Percentiles rank a stretch among this genome's conserved stretches.
phyloP scores from a whole-genome alignment of 306 rosid species.

The Cotoneaster glaucophyllus region DNA sequence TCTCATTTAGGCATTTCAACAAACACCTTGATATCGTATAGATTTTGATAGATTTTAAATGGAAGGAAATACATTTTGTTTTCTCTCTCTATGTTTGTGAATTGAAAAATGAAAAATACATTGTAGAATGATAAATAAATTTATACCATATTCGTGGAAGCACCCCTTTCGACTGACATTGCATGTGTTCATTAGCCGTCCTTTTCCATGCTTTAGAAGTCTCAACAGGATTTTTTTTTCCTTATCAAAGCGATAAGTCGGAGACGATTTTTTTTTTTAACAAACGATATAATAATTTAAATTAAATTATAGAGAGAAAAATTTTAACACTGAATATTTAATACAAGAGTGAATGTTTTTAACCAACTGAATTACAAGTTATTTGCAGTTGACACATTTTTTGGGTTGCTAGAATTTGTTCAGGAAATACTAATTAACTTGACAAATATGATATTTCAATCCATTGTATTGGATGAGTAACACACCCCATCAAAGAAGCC shows the following conservation, averaged over 20 bases:
- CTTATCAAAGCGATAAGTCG: neutral
- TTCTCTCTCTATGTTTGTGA: neutral
- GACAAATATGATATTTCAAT: neutral
- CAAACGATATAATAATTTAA: too few species aligned
- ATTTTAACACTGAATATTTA: too few species aligned
- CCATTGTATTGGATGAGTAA: neutral
- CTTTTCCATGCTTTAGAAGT: neutral
- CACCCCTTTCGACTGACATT: slow-evolving; percentile 22
- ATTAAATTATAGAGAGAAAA: too few species aligned
- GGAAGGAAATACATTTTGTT: too few species aligned
- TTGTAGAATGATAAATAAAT: neutral
- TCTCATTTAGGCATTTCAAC: too few species aligned
- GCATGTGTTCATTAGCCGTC: slow-evolving; percentile 16
- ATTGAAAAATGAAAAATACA: neutral
- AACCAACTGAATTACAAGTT: too few species aligned
- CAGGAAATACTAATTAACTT: neutral
- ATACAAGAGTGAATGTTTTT: too few species aligned
- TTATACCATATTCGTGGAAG: neutral
- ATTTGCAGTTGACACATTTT: too few species aligned
- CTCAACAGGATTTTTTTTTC: neutral
- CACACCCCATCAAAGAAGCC: neutral
- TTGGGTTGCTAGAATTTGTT: too few species aligned
- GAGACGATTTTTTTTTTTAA: too few species aligned
- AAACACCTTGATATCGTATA: too few species aligned
- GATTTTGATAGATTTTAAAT: too few species aligned